Base-by-base conservation (phyloP, 1,284 basidiomycete genomes). In the Sanguinoderma infundibulare region DNA sequence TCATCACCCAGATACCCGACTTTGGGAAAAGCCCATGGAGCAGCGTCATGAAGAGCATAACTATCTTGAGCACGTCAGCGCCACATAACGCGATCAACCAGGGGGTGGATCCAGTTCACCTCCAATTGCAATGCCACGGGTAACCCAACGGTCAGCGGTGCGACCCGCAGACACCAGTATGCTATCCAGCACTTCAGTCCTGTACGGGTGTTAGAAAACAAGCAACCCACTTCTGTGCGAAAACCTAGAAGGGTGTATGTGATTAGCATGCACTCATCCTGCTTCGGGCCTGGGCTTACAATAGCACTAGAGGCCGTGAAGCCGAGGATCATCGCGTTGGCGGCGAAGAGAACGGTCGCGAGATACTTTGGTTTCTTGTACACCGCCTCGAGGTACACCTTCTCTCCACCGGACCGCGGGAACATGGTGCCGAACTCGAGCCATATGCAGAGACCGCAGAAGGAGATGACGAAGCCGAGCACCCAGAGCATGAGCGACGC, bases 351-450 rank as follows among this genome's bases (percentile, higher is more conserved):
- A 62, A 87, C 86, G 3, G 87, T 87, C 5, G 78, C 79, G 56
- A 92, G 73, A 69, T 85, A 87, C 55, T 79, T 81, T 4, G 91
- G 91, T 34, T 77, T 78, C 53, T 83, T 81, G 73, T 85, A 92
- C 17, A 90, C 83, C 60, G 81, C 90, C 63, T 92, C 90, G 34
- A 92, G 76, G 69, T 92, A 93, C 42, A 87, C 89, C 75, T 91
- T 91, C 77, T 92, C 91, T 17, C 87, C 91, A 0, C 91, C 91
- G 55, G 68, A 70, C 1, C 55, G 50, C n/a, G 68, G 69, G 68
- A 83, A 74, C 68, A 89, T 87, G 17, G 87, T 90, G 32, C 90
- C 91, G 35, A 89, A 81, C 70, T 91, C 90, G n/a, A 91, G 79
- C 70, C 88, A 93, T 24, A 93, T 90, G 36, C 81, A 81, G 22